Conservation (phyloP, 2,329 filamentous ascomycete species). For the Fusarium sublunatum region DNA sequence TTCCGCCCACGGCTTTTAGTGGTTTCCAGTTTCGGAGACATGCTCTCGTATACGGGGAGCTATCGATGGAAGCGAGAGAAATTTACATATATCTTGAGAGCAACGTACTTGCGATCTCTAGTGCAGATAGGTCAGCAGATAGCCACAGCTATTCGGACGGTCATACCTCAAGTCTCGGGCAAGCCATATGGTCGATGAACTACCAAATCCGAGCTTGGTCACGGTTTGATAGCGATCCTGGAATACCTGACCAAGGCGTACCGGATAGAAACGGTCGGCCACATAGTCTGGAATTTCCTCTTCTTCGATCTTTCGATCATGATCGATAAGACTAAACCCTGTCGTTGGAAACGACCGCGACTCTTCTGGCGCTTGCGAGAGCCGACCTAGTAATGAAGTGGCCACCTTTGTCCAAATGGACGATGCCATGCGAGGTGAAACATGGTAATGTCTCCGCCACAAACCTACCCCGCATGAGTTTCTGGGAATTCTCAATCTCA, state of each 20-base stretch:
- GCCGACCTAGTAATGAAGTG: background rate
- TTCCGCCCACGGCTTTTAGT: background rate
- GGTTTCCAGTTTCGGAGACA: background rate
- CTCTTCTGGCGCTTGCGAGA: background rate
- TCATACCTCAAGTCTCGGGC: slow-evolving; percentile 40
- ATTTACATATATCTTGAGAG: slow-evolving; percentile 49
- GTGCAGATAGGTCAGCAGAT: background rate
- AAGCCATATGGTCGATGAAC: slow-evolving; percentile 57
- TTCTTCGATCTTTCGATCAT: slow-evolving; percentile 46
- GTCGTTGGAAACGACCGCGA: background rate
- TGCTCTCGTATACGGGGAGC: slow-evolving; percentile 23
- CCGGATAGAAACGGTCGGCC: slow-evolving; percentile 52
- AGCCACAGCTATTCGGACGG: too few species aligned
- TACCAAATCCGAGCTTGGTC: slow-evolving; percentile 56
- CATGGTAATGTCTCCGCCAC: too few species aligned
- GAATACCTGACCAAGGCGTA: slow-evolving; percentile 53
- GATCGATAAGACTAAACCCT: background rate
- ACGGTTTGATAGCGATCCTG: slow-evolving; percentile 52
- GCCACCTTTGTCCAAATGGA: background rate
- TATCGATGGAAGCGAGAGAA: slow-evolving; percentile 41
- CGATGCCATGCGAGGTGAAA: background rate
- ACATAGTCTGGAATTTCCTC: slow-evolving; percentile 52
- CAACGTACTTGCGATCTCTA: slow-evolving; percentile 45
- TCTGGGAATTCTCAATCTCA: too few species aligned
- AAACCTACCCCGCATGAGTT: too few species aligned